phyloP scores from a whole-genome alignment of 176 grass and related monocot species.

The Hsuehochloa calcarea region DNA sequence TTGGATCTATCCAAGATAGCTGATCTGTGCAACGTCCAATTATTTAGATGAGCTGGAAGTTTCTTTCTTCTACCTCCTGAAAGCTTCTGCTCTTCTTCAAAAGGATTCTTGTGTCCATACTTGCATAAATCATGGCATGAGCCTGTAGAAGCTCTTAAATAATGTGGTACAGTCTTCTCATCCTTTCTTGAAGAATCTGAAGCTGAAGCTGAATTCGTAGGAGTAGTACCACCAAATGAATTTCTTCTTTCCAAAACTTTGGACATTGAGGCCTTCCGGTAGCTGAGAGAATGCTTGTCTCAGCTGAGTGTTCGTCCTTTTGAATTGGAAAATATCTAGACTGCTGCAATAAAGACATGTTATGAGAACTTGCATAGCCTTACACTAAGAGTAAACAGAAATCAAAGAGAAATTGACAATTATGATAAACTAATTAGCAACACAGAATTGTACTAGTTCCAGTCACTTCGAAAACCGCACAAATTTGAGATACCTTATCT shows the following conservation, averaged over 20 bases:
- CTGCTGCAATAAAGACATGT: slow-evolving; percentile 18
- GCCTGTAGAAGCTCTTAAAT: slow-evolving; percentile 66
- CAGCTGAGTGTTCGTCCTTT: slow-evolving; percentile 8
- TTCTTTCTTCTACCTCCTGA: slow-evolving; percentile 52
- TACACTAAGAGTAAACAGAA: slow-evolving; percentile 15
- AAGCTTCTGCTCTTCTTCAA: slow-evolving; percentile 38
- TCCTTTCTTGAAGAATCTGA: slow-evolving; percentile 40
- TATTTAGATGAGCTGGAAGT: slow-evolving; percentile 43
- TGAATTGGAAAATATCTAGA: slow-evolving; percentile 7
- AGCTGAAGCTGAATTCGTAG: slow-evolving; percentile 29
- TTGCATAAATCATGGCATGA: slow-evolving; percentile 98
- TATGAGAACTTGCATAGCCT: slow-evolving; percentile 12
- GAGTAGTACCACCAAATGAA: slow-evolving; percentile 43
- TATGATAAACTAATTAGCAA: background rate
- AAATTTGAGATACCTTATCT: background rate
- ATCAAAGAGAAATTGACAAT: background rate
- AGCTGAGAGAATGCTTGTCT: background rate
- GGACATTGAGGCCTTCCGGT: slow-evolving; percentile 38
- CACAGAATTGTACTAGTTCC: background rate
- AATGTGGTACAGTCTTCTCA: slow-evolving; percentile 54
- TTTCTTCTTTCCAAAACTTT: slow-evolving; percentile 38
- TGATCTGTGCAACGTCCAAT: slow-evolving; percentile 36
- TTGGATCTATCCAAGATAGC: slow-evolving; percentile 45
- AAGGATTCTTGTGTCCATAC: slow-evolving; percentile 54
- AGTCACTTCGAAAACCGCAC: background rate